A percentile compares a stretch with the other conserved stretches of the same genome.
phyloP scores from a whole-genome alignment of 2,329 filamentous ascomycete genomes.

The Hypoxylon sp. region DNA sequence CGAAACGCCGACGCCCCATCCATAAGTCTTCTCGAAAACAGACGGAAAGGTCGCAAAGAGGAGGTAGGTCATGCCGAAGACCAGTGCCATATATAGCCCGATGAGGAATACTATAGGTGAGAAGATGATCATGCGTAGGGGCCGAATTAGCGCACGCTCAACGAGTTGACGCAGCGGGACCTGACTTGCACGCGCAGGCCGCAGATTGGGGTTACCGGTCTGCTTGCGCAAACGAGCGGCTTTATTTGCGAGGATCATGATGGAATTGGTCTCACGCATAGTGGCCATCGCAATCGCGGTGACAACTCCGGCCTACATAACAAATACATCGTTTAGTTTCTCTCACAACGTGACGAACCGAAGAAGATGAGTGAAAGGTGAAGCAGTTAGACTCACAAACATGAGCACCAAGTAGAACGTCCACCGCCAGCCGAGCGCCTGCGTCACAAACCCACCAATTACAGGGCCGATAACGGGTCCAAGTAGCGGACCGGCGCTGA shows the following conservation, averaged over 20 bases:
- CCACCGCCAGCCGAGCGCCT: conserved; percentile 53
- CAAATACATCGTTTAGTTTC: not conserved
- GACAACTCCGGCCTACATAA: conserved; percentile 40
- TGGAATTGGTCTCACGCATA: conserved; percentile 58
- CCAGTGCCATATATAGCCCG: conserved; percentile 6
- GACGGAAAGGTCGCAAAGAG: conserved; percentile 5
- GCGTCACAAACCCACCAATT: conserved; percentile 42
- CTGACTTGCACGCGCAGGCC: not conserved
- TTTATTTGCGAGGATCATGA: conserved; percentile 55
- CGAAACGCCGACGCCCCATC: conserved; percentile 10
- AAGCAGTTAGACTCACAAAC: conserved; percentile 10
- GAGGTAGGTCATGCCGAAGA: conserved; percentile 11
- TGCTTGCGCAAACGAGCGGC: conserved; percentile 57
- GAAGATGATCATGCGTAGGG: not conserved
- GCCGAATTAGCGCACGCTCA: conserved; percentile 1
- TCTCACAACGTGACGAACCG: not conserved
- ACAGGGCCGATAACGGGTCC: conserved; percentile 54
- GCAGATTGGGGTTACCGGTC: conserved; percentile 57
- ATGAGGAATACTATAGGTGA: conserved; percentile 4
- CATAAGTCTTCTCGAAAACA: not conserved
- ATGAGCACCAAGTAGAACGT: conserved; percentile 52
- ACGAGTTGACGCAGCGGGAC: not conserved
- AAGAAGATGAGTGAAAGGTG: not conserved
- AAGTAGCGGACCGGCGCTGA: conserved; percentile 52
- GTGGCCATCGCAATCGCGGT: conserved; percentile 50